These are phyloP conservation scores for Elsinoe perseae DNA, from an alignment of 2,329 filamentous ascomycete genomes.

Conservation along the genomic window DNA sequence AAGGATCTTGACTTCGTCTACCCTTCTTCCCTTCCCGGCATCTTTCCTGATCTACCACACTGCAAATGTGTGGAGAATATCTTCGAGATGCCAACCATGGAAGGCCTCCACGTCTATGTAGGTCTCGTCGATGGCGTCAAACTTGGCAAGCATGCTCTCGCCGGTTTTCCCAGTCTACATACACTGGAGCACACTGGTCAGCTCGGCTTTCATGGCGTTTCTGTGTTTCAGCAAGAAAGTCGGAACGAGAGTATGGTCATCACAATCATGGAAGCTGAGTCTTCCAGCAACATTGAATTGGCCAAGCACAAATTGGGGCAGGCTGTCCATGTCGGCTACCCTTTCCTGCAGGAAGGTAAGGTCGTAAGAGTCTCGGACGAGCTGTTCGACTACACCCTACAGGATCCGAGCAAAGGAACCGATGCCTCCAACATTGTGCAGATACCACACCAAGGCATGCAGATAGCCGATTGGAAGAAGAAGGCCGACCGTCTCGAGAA, in stretches of 20 bases:
- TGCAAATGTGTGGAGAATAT: conserved; percentile 95
- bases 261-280: conserved; percentile 68
- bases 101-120: conserved; percentile 76
- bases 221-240: conserved; percentile 91
- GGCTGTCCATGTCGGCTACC: conserved; percentile 85
- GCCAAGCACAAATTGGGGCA: conserved; percentile 76
- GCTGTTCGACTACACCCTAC: conserved; percentile 76
- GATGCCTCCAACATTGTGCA: conserved; percentile 49
- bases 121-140: conserved; percentile 79
- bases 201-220: conserved; percentile 81
- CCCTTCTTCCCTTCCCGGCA: conserved; percentile 75
- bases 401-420: conserved; percentile 41
- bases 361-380: conserved; percentile 86
- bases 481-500: conserved; percentile 78
- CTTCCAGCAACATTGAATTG: conserved; percentile 59
- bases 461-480: conserved; percentile 75
- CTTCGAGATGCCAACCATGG: conserved; percentile 86
- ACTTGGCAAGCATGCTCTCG: conserved; percentile 72
- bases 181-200: conserved; percentile 75
- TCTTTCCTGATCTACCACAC: conserved; percentile 80
- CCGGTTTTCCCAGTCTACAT: conserved; percentile 86
- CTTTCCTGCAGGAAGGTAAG: conserved; percentile 90
- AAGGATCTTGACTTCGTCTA: conserved; percentile 71
- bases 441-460: conserved; percentile 63
- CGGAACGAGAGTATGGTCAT: conserved; percentile 95